Evolutionary conservation across 129 eudicot genomes (phyloP).

Genomic region (Helichrysum umbraculigerum): DNA sequence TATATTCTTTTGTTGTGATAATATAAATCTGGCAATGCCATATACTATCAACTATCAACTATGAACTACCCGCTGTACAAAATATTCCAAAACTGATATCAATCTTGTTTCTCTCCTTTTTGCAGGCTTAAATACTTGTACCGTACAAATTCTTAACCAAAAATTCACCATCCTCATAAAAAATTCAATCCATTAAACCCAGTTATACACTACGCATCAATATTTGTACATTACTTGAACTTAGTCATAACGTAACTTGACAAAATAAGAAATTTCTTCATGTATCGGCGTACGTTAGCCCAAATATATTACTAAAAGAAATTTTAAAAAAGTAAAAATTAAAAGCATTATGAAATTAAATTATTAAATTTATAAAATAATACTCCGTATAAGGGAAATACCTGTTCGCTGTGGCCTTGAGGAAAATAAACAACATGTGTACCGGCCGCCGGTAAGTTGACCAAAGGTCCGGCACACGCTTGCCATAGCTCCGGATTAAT

Average conservation of each 20-base stretch:
- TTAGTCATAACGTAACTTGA: constrained; percentile 2
- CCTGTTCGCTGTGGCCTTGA: constrained; percentile 99
- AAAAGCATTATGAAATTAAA: background rate
- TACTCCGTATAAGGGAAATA: too few relatives aligned
- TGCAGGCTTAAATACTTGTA: constrained; percentile 16
- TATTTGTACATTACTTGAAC: constrained; percentile 10
- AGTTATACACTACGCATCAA: constrained; percentile 24
- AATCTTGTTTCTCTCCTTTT: constrained; percentile 18
- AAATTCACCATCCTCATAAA: background rate
- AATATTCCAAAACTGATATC: background rate
- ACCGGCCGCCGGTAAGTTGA: constrained; percentile 93
- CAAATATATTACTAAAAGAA: background rate
- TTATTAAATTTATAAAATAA: background rate
- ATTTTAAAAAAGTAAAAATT: constrained; percentile 1
- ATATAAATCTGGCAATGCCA: background rate
- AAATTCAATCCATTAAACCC: background rate
- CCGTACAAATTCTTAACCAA: constrained; percentile 11
- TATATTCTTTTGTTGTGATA: constrained; percentile 6
- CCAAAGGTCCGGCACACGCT: constrained; percentile 97
- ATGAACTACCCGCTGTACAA: background rate
- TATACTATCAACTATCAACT: too few relatives aligned
- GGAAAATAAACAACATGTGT: constrained; percentile 97
- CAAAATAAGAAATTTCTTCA: constrained; percentile 10
- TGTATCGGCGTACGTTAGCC: constrained; percentile 17
- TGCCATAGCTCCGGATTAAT: constrained; percentile 93